Base-by-base conservation (phyloP, 345 rosid genomes). In the Psidium guajava region DNA sequence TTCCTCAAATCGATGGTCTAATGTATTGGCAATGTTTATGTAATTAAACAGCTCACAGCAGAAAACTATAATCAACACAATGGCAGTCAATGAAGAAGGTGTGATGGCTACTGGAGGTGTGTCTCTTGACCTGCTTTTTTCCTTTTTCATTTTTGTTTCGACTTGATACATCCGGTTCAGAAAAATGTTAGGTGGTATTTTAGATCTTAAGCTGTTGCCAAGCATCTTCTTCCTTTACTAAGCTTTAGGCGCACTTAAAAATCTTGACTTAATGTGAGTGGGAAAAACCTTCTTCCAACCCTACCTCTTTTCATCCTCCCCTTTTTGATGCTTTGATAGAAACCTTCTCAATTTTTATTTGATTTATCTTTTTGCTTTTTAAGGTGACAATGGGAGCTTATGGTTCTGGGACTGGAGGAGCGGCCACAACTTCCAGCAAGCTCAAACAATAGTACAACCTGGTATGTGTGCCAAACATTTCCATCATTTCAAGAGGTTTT, bases 391-490 rank as follows among this genome's bases (percentile, higher is more conserved):
- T 61, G 99, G 99, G 82, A 98, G 99, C 85, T 22, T 98, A 86
- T 96, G 99, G 99, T 98, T 95, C 91, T 98, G 99, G 99, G 99
- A 98, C 87, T 98, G 99, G 99, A 96, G 90, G 90, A 96, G 99
- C 53, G 99, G 99, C 84, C 99, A 98, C 90, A 96, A 94, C 90
- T 96, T 98, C 91, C 99, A 98, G 91, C 99, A 98, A 87, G 53
- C 93, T 36, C 99, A 98, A 87, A 98, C 99, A 49, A 96, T 98
- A 73, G 99, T 96, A 42, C 99, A 98, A 87, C 99, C 99, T 36
- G 98, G 98, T 94, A 88, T 44, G 90, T 82, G n/a, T 52, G 3
- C 74, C 22, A 50, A 52, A 54, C 56, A 27, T 27, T n/a, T 18
- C 56, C 40, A 21, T 81, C 27, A 22, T 14, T 51, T 81, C 18